A percentile compares a stretch with the other conserved stretches of the same genome.
Conservation (phyloP, 2,329 filamentous ascomycete species). For the Diaporthe helianthi region DNA sequence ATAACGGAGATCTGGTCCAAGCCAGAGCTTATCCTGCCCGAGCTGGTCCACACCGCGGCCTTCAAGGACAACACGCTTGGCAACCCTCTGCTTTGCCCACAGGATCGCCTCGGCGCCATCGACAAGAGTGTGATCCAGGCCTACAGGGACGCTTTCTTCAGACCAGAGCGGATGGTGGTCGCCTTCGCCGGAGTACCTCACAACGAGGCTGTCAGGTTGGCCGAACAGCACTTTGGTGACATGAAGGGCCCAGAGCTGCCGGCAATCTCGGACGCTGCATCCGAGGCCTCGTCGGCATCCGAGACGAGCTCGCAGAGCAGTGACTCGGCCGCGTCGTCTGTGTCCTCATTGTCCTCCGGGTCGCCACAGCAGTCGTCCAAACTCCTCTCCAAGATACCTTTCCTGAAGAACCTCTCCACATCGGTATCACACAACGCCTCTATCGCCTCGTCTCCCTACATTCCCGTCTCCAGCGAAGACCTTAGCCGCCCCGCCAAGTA, state of each 20-base stretch:
- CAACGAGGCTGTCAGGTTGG: slow-evolving; percentile 76
- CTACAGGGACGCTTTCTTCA: slow-evolving; percentile 85
- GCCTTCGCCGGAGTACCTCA: slow-evolving; percentile 94
- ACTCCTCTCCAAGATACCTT: slow-evolving; percentile 76
- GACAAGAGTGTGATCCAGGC: slow-evolving; percentile 74
- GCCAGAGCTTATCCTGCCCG: slow-evolving; percentile 92
- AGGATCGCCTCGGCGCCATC: slow-evolving; percentile 80
- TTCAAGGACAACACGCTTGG: slow-evolving; percentile 97
- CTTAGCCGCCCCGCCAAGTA: slow-evolving; percentile 77
- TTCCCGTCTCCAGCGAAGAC: slow-evolving; percentile 57
- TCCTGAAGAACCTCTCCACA: slow-evolving; percentile 87
- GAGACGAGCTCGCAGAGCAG: slow-evolving; percentile 43
- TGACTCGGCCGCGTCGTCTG: slow-evolving; percentile 44
- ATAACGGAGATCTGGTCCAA: slow-evolving; percentile 98
- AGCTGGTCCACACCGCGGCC: slow-evolving; percentile 93
- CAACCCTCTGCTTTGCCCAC: slow-evolving; percentile 89
- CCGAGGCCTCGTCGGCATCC: slow-evolving; percentile 62
- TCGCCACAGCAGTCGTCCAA: slow-evolving; percentile 60
- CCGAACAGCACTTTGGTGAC: slow-evolving; percentile 88
- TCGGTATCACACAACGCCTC: slow-evolving; percentile 70
- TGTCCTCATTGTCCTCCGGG: slow-evolving; percentile 41
- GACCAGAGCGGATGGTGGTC: slow-evolving; percentile 89
- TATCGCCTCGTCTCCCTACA: slow-evolving; percentile 55
- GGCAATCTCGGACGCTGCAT: slow-evolving; percentile 60
- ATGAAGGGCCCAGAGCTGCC: slow-evolving; percentile 69